Conservation (phyloP, 1,284 basidiomycete genomes). For the Cryptococcus floricola region DNA sequence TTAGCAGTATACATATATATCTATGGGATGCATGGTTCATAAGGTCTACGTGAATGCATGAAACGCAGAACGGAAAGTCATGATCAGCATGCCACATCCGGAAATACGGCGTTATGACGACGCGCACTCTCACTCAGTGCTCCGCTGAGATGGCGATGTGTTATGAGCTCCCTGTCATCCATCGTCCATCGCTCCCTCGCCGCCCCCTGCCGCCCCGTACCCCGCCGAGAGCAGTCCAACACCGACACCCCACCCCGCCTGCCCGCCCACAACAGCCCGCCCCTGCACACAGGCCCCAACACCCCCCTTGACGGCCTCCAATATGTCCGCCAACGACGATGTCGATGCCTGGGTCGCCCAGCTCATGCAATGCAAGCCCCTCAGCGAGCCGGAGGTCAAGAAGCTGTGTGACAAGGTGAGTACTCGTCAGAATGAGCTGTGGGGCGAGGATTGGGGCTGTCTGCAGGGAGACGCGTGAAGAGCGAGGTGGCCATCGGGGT, state of each 20-base stretch:
- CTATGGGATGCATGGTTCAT: too few relatives aligned
- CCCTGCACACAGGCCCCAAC: background rate
- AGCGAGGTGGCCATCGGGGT: background rate
- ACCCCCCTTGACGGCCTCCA: background rate
- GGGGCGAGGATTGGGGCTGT: background rate
- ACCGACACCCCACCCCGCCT: background rate
- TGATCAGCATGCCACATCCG: too few relatives aligned
- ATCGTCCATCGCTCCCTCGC: too few relatives aligned
- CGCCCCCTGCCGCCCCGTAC: too few relatives aligned
- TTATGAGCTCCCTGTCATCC: too few relatives aligned
- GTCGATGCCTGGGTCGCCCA: constrained; percentile 90
- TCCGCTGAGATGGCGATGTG: too few relatives aligned
- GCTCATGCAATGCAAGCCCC: constrained; percentile 95
- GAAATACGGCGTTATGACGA: too few relatives aligned
- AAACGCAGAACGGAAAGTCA: too few relatives aligned
- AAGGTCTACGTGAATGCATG: too few relatives aligned
- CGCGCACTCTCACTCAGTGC: too few relatives aligned
- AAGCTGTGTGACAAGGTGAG: constrained; percentile 96
- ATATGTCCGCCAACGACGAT: constrained; percentile 43
- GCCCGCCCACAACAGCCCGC: background rate
- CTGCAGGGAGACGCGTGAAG: background rate
- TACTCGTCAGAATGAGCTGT: constrained; percentile 10
- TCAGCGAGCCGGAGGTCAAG: constrained; percentile 94
- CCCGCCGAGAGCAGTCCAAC: too few relatives aligned
- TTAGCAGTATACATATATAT: too few relatives aligned